A percentile compares a stretch with the other conserved stretches of the same genome.
phyloP scores from a whole-genome alignment of 2,329 filamentous ascomycete genomes.

The Dactylellina parvicollis region DNA sequence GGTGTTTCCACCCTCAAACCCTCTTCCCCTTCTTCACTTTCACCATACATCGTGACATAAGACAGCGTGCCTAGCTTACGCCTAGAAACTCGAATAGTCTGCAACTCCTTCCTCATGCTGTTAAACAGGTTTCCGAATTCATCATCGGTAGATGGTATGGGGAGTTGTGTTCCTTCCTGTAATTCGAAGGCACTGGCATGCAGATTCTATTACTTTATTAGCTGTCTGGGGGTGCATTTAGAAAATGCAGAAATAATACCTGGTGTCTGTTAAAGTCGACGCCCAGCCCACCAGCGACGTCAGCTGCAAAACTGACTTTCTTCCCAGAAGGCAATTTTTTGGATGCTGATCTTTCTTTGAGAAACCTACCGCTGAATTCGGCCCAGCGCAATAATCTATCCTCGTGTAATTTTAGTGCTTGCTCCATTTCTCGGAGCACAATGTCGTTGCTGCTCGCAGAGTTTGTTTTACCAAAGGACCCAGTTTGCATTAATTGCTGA shows the following conservation, averaged over 20 bases:
- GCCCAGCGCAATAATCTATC: constrained; percentile 30
- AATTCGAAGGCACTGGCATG: constrained; percentile 47
- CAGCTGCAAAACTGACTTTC: constrained; percentile 50
- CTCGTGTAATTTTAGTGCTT: constrained; percentile 36
- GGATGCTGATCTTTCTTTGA: constrained; percentile 32
- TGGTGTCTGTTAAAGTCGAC: constrained; percentile 51
- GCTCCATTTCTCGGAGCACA: constrained; percentile 55
- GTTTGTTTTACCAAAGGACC: constrained; percentile 39
- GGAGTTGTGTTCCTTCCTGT: constrained; percentile 44
- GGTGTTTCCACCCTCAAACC: not conserved
- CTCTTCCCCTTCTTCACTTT: constrained; percentile 19
- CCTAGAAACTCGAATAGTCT: constrained; percentile 47
- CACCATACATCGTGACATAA: constrained; percentile 41
- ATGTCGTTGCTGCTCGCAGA: constrained; percentile 15
- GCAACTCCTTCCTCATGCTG: constrained; percentile 49
- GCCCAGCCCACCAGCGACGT: constrained; percentile 47
- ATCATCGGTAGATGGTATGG: constrained; percentile 43
- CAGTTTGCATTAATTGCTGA: constrained; percentile 55
- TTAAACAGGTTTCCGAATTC: constrained; percentile 49
- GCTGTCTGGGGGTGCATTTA: not conserved
- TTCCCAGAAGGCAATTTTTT: constrained; percentile 25
- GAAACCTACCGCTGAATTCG: constrained; percentile 39
- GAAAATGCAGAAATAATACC: not conserved
- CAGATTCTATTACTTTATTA: constrained; percentile 31
- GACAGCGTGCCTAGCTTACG: constrained; percentile 47